Percentiles rank a stretch among this genome's conserved stretches.
Evolutionary conservation across 306 rosid genomes (phyloP).

Genomic region (Ormosia emarginata): DNA sequence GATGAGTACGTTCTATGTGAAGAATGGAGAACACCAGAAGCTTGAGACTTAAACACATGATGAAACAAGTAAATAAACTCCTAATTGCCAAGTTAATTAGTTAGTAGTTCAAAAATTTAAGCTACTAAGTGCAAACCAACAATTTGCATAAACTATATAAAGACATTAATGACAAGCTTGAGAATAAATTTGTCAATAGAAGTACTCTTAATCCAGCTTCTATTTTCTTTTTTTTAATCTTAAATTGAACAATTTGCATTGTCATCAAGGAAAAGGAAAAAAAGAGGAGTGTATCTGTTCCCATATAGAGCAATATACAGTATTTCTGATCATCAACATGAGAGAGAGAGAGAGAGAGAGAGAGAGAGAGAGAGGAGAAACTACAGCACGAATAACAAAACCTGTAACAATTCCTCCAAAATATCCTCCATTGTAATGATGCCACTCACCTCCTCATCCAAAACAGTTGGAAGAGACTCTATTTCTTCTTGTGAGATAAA

Average conservation of each 20-base stretch:
- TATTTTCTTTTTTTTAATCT: background rate
- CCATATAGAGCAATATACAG: background rate
- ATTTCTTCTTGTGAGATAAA: conserved; percentile 25
- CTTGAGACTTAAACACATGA: background rate
- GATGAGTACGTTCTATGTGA: background rate
- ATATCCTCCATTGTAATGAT: conserved; percentile 89
- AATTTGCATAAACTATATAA: background rate
- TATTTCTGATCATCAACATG: background rate
- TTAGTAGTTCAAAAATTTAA: background rate
- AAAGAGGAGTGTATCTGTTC: background rate
- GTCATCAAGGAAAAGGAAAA: background rate
- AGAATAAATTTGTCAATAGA: background rate
- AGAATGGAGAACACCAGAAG: background rate
- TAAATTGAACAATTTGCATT: background rate
- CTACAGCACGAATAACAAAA: conserved; percentile 6
- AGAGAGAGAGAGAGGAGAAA: background rate
- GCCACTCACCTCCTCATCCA: conserved; percentile 63
- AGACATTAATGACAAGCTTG: background rate
- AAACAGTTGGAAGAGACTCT: conserved; percentile 31
- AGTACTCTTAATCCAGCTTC: background rate
- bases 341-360: no score
- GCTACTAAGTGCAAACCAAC: background rate
- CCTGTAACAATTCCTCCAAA: conserved; percentile 84
- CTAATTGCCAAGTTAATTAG: background rate
- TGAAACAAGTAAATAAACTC: background rate